Evolutionary conservation across 1,139 yeast species (phyloP), one percentile per base, ranked within the genome.

Genomic region (Debaryomyces psychrophilus): DNA sequence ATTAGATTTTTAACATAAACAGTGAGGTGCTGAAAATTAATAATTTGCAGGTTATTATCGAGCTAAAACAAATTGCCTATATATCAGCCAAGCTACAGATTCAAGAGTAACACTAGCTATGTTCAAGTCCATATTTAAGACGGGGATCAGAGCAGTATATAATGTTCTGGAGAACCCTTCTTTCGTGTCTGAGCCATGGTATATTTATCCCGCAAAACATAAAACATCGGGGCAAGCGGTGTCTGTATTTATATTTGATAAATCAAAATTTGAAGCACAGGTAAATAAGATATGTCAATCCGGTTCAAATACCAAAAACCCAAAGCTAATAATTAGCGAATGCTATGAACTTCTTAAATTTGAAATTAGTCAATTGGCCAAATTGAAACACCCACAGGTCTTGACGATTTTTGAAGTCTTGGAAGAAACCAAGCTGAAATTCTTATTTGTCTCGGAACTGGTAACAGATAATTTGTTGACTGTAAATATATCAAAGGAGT

Each of bases 241-340:
- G 1, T 87, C 96, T 6, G 95, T 93, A 15, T 90, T 93, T 67
- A 85, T 88, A 29, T 89, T 92, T 60, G 97, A 89, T 62, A 93
- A 92, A 69, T 81, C 85, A 59, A 82, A 82, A 50, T 81, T 88
- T 55, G 93, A 87, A 56, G 65, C 77, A 9, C 72, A 71, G 46
- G 65, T 90, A 15, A 56, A 70, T 17, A 77, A 81, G 50, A 65
- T 81, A 41, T 83, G 87, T 25, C 66, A 83, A 11, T 67, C 77
- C 27, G 63, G 66, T 35, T 60, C 71, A 8, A 69, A 67, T 43
- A 51, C 71, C 11, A 69, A 68, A 46, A 73, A 69, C 46, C 77
- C 79, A 5, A 64, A 60, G 42, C 68, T 61, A 4, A 61, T 73
- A 8, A 68, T 72, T 15, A 59, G 62, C 38, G 78, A 74, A 50